Evolutionary conservation across 345 rosid genomes (phyloP).

Genomic region (Crucihimalaya himalaica): DNA sequence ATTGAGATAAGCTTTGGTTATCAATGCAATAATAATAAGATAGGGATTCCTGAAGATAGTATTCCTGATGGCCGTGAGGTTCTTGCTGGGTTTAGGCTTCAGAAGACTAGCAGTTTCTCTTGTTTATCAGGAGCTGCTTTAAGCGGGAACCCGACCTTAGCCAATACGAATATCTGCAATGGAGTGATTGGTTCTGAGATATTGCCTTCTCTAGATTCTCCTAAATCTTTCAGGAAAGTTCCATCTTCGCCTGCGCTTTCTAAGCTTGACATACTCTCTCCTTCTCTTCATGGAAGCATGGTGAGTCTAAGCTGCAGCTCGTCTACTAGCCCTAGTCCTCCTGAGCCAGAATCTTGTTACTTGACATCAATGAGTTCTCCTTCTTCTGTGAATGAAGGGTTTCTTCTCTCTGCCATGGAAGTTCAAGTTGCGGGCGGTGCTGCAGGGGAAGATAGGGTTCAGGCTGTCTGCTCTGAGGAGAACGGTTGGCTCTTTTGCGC

Average conservation of each 20-base stretch:
- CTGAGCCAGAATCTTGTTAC: constrained; percentile 63
- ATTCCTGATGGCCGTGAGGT: constrained; percentile 32
- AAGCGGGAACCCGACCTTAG: constrained; percentile 95
- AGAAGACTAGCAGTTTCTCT: constrained; percentile 74
- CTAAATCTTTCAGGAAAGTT: constrained; percentile 75
- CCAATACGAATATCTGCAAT: constrained; percentile 90
- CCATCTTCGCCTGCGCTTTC: constrained; percentile 77
- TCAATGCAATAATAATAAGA: constrained; percentile 56
- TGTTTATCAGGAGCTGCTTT: constrained; percentile 96
- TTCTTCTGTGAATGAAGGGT: constrained; percentile 59
- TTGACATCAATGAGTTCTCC: constrained; percentile 64
- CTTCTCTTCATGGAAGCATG: constrained; percentile 81
- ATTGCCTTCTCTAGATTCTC: constrained; percentile 85
- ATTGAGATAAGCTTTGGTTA: constrained; percentile 91
- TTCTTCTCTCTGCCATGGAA: constrained; percentile 58
- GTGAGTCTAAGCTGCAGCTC: constrained; percentile 87
- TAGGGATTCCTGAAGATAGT: constrained; percentile 30
- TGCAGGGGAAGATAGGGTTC: constrained; percentile 98
- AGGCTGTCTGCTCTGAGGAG: constrained; percentile 97
- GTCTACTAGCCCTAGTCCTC: constrained; percentile 56
- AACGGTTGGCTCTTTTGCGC: constrained; percentile 91
- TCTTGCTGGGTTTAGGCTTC: constrained; percentile 48
- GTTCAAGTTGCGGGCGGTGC: constrained; percentile 99
- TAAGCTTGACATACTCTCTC: constrained; percentile 80
- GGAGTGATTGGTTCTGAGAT: constrained; percentile 88